Base-by-base conservation (phyloP, 495 filamentous ascomycete genomes). In the Cudoniella acicularis region DNA sequence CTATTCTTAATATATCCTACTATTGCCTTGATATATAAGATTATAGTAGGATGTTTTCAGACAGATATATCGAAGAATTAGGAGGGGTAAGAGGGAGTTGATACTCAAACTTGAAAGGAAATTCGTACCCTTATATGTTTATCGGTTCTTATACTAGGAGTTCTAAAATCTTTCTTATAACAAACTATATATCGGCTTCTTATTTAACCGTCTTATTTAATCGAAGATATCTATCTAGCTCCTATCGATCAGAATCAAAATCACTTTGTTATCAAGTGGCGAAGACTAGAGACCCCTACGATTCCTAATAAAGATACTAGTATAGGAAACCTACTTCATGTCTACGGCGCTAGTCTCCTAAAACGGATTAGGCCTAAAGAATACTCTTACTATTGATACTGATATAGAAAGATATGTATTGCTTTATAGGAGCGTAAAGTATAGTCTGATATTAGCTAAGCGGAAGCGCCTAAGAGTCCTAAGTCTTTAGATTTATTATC, bases 211-310 rank as follows among this genome's bases (percentile, higher is more conserved):
- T 50, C 48, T 50, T 50, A 50, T 50, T 50, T 21, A 22, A 50
- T 50, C 48, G 48, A 50, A 50, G 48, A 50, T 50, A 50, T 50
- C 22, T 21, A 50, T 50, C 48, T 50, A 21, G 22, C 48, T 50
- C 48, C 48, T 21, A 21, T 50, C 48, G 22, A 50, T 50, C 22
- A 50, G 48, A 50, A 36, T 36, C 30, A 36, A 36, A 36, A 36
- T 36, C 30, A 36, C 30, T 36, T 36, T 36, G 13, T 36, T 36
- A n/a, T 50, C 48, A 50, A 50, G 48, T 50, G 48, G 22, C 22
- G 48, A 50, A 50, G 48, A 50, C 48, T 50, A 21, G n/a, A 21
- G 48, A 25, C 48, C 22, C n/a, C 48, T 21, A 50, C 48, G 48
- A 22, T 50, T 50, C 48, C 48, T 50, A n/a, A 50, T 50, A 21